These are phyloP conservation scores for Didymella segeticola DNA, from an alignment of 2,329 filamentous ascomycete species.

Conservation along the genomic window DNA sequence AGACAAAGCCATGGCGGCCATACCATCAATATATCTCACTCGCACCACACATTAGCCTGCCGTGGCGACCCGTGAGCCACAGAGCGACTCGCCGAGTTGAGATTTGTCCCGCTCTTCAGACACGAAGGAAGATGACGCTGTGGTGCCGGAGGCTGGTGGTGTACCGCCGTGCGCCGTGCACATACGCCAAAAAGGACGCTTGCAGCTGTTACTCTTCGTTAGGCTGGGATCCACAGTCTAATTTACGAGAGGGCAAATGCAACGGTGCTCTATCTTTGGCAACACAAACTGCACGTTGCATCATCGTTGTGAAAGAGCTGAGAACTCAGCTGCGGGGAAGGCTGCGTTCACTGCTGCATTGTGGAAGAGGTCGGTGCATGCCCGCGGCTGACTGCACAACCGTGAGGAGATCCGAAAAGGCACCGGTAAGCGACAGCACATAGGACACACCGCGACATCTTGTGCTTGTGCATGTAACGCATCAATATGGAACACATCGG, in stretches of 20 bases:
- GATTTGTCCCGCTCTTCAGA: not conserved
- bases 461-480: not conserved
- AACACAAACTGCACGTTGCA: slow-evolving; percentile 7
- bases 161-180: slow-evolving; percentile 11
- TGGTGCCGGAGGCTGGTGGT: slow-evolving; percentile 3
- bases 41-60: not conserved
- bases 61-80: not conserved
- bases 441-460: not conserved
- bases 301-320: not conserved
- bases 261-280: slow-evolving; percentile 14
- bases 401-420: slow-evolving; percentile 13
- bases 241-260: slow-evolving; percentile 15
- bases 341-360: not conserved
- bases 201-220: slow-evolving; percentile 10
- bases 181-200: slow-evolving; percentile 11
- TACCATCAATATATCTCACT: slow-evolving; percentile 13
- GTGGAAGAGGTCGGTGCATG: not conserved
- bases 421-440: slow-evolving; percentile 4
- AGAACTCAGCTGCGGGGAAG: slow-evolving; percentile 4
- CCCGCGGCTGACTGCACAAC: slow-evolving; percentile 4
- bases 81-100: not conserved
- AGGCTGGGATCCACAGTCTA: slow-evolving; percentile 6
- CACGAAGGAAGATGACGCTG: slow-evolving; percentile 16
- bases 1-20: not conserved
- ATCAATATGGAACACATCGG: not conserved